These are phyloP conservation scores for Aureobasidium mangrovei DNA, from an alignment of 2,329 filamentous ascomycete species.

Conservation along the genomic window DNA sequence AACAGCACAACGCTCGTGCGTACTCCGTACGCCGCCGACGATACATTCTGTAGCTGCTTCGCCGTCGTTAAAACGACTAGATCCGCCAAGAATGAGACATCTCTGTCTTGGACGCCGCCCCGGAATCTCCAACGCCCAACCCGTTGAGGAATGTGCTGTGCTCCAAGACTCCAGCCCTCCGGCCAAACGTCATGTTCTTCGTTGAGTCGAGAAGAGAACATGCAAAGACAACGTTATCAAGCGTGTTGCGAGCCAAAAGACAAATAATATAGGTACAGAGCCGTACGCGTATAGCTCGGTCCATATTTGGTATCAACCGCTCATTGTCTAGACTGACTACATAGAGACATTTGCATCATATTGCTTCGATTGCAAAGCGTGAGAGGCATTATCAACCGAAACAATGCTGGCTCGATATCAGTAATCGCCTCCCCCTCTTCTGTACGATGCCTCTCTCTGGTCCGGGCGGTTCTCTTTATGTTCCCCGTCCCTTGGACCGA, in stretches of 20 bases:
- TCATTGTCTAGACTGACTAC: background rate
- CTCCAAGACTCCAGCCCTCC: background rate
- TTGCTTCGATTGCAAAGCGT: background rate
- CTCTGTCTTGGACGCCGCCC: background rate
- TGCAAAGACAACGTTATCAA: background rate
- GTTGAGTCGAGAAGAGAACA: background rate
- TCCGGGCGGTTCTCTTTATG: background rate
- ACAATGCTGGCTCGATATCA: background rate
- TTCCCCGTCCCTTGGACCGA: background rate
- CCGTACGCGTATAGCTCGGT: background rate
- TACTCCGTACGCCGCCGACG: background rate
- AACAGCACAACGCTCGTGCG: background rate
- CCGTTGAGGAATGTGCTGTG: background rate
- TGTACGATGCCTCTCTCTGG: background rate
- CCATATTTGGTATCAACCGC: background rate
- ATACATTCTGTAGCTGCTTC: background rate
- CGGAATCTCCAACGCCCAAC: background rate
- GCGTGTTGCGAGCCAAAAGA: constrained; percentile 6
- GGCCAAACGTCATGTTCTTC: constrained; percentile 7
- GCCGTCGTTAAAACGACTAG: background rate
- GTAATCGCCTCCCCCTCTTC: background rate
- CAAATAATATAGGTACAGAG: constrained; percentile 1
- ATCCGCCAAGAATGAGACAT: background rate
- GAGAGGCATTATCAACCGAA: background rate
- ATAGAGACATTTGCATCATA: constrained; percentile 4